Evolutionary conservation across 2,329 filamentous ascomycete species (phyloP).

Genomic region (Verticillium nonalfalfae): DNA sequence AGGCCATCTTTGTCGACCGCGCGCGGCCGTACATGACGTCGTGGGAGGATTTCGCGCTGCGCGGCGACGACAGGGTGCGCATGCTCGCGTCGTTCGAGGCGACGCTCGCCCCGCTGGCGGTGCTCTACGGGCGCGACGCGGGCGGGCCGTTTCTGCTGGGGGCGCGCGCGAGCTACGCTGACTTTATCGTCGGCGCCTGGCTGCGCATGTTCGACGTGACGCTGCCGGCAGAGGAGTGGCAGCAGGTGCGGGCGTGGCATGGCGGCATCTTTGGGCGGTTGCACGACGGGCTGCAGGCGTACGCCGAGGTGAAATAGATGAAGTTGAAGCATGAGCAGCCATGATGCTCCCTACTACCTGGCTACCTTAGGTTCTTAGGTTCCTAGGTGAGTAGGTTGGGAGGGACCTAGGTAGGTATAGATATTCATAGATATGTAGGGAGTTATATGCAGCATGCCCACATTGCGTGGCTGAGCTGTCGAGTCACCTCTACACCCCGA

Average conservation of each 20-base stretch:
- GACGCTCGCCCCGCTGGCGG: constrained; percentile 32
- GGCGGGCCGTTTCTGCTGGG: constrained; percentile 45
- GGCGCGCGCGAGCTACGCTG: constrained; percentile 38
- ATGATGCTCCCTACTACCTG: too few species aligned
- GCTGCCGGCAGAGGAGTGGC: constrained; percentile 39
- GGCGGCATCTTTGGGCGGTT: constrained; percentile 41
- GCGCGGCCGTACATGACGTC: constrained; percentile 24
- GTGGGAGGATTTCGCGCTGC: constrained; percentile 36
- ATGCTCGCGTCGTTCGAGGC: constrained; percentile 30
- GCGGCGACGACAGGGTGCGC: constrained; percentile 30
- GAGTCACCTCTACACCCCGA: too few species aligned
- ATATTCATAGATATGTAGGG: too few species aligned
- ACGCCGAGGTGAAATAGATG: constrained; percentile 20
- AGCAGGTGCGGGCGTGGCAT: constrained; percentile 40
- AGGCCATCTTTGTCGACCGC: constrained; percentile 41
- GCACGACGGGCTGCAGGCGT: constrained; percentile 36
- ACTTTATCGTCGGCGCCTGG: constrained; percentile 53
- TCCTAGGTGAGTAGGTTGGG: too few species aligned
- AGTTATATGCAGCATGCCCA: too few species aligned
- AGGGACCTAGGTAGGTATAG: too few species aligned
- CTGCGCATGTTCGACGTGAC: constrained; percentile 35
- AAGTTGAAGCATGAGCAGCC: too few species aligned
- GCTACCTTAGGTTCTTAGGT: too few species aligned
- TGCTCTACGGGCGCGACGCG: constrained; percentile 27
- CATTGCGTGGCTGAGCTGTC: too few species aligned